Evolutionary conservation across 768 basidiomycete species (phyloP).

Genomic region (Lactifluus echinatus): DNA sequence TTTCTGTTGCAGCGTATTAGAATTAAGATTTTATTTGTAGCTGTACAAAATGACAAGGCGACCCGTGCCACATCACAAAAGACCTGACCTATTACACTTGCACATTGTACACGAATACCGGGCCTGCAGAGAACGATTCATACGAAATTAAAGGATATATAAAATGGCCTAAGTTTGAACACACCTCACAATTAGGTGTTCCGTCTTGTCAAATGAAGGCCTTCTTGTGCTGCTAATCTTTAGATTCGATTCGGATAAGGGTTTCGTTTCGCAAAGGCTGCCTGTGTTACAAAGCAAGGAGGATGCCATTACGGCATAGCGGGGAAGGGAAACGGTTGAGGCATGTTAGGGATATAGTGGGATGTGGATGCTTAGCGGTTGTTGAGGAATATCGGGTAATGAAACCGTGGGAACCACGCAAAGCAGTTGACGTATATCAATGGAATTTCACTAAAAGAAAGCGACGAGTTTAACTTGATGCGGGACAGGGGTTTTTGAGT

Average conservation of each 20-base stretch:
- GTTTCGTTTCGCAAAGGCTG: constrained; percentile 3
- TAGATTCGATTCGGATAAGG: constrained; percentile 8
- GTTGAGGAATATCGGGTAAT: constrained; percentile 9
- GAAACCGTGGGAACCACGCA: constrained; percentile 11
- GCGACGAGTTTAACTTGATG: constrained; percentile 18
- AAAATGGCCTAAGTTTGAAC: too few species aligned
- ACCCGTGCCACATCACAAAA: too few species aligned
- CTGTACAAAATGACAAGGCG: too few species aligned
- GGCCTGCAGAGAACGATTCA: too few species aligned
- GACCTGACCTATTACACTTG: too few species aligned
- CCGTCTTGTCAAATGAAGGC: too few species aligned
- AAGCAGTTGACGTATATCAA: constrained; percentile 14
- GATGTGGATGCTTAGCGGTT: constrained; percentile 5
- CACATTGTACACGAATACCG: too few species aligned
- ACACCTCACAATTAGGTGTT: too few species aligned
- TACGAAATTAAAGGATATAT: too few species aligned
- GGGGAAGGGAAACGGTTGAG: neutral
- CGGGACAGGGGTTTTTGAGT: constrained; percentile 9
- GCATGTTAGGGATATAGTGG: neutral
- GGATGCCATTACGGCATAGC: constrained; percentile 11
- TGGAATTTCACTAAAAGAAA: constrained; percentile 5
- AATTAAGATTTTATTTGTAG: too few species aligned
- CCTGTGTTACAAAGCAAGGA: neutral
- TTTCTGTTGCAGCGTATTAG: too few species aligned
- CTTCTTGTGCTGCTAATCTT: too few species aligned